Conservation (phyloP, 176 grass and related monocot species). For the Pontederia crassipes region DNA sequence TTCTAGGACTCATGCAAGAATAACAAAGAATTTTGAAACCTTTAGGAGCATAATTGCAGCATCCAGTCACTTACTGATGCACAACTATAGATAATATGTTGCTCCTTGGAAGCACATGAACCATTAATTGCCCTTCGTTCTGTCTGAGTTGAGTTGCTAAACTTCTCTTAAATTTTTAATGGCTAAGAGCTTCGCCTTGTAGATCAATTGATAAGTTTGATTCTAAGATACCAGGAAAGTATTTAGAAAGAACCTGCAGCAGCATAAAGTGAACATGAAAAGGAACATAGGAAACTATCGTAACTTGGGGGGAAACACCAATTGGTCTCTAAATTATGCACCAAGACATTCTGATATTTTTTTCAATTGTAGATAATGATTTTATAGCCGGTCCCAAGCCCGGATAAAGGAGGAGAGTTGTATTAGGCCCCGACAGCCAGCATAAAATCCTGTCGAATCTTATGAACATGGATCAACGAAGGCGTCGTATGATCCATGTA, state of each 20-base stretch:
- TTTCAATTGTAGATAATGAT: too few relatives aligned
- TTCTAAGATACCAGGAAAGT: conserved; percentile 51
- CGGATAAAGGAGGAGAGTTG: too few relatives aligned
- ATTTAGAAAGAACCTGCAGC: conserved; percentile 14
- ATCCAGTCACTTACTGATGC: conserved; percentile 1
- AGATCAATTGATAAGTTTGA: conserved; percentile 79
- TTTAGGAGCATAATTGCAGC: conserved; percentile 1
- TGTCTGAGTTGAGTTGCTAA: conserved; percentile 35
- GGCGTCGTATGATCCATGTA: too few relatives aligned
- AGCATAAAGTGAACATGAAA: background rate
- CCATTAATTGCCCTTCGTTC: conserved; percentile 7
- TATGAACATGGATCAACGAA: too few relatives aligned
- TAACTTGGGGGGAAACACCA: too few relatives aligned
- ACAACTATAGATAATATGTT: conserved; percentile 13
- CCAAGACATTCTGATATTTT: too few relatives aligned
- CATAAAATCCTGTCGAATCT: too few relatives aligned
- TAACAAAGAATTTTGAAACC: conserved; percentile 8
- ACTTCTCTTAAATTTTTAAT: conserved; percentile 45
- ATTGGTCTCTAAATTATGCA: too few relatives aligned
- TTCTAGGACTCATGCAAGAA: background rate
- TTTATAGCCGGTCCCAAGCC: too few relatives aligned
- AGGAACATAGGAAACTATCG: background rate
- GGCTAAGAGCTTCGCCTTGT: conserved; percentile 78
- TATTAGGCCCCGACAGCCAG: too few relatives aligned
- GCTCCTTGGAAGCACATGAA: conserved; percentile 26